phyloP scores from a whole-genome alignment of 1,284 basidiomycete species.

The Pseudozyma sp. region DNA sequence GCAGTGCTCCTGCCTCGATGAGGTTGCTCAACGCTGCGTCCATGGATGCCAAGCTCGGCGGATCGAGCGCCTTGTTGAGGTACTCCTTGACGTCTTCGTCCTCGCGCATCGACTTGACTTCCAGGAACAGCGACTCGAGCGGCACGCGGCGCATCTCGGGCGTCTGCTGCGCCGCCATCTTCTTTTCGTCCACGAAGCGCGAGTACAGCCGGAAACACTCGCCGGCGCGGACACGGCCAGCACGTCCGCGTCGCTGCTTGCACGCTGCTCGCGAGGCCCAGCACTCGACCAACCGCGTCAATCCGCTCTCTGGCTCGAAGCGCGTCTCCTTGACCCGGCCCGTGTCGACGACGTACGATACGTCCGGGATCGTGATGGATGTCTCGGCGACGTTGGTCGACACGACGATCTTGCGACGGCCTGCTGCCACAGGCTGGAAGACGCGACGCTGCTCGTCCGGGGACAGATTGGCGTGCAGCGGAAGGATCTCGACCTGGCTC shows the following conservation, averaged over 20 bases:
- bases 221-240: constrained; percentile 77
- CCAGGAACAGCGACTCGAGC: constrained; percentile 83
- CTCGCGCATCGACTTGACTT: constrained; percentile 84
- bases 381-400: constrained; percentile 93
- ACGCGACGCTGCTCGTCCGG: constrained; percentile 85
- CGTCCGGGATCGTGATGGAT: constrained; percentile 82
- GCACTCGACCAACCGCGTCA: constrained; percentile 82
- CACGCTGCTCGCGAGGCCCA: constrained; percentile 85
- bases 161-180: constrained; percentile 76
- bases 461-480: constrained; percentile 89
- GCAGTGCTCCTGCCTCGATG: constrained; percentile 82
- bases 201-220: constrained; percentile 77
- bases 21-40: constrained; percentile 82
- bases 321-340: constrained; percentile 91
- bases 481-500: constrained; percentile 76
- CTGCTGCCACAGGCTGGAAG: constrained; percentile 74
- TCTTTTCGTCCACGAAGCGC: constrained; percentile 76
- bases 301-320: constrained; percentile 80
- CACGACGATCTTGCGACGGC: constrained; percentile 84
- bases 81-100: constrained; percentile 81
- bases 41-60: constrained; percentile 81
- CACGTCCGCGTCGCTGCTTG: constrained; percentile 86
- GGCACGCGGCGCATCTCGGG: constrained; percentile 93
- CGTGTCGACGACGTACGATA: constrained; percentile 73
- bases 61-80: constrained; percentile 82